Conservation (phyloP, 768 basidiomycete species). For the Kwoniella sp. region DNA sequence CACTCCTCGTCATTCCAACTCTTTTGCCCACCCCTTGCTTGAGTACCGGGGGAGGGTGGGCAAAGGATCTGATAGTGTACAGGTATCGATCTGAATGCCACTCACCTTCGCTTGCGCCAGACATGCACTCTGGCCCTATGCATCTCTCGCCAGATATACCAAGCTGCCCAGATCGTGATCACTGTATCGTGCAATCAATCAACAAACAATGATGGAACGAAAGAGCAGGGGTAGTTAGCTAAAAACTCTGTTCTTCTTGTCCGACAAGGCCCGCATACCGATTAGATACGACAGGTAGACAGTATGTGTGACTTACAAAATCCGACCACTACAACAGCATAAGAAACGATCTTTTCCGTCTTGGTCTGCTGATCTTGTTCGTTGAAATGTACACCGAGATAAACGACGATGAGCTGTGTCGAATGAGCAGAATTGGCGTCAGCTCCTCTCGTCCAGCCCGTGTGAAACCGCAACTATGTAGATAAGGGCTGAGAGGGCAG, state of each 20-base stretch:
- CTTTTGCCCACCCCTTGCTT: too few species aligned
- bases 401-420: conserved; percentile 78
- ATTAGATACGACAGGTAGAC: too few species aligned
- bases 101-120: conserved; percentile 49
- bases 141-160: conserved; percentile 59
- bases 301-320: conserved; percentile 55
- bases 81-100: too few species aligned
- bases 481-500: too few species aligned
- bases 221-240: not conserved
- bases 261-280: too few species aligned
- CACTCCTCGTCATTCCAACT: too few species aligned
- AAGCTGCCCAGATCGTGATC: conserved; percentile 62
- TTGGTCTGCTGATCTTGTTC: conserved; percentile 54
- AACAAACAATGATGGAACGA: not conserved
- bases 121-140: conserved; percentile 46
- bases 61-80: too few species aligned
- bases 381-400: conserved; percentile 67
- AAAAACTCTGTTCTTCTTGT: not conserved
- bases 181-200: conserved; percentile 24
- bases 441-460: not conserved
- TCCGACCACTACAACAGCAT: conserved; percentile 69
- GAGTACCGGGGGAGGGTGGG: too few species aligned
- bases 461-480: too few species aligned
- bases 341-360: conserved; percentile 68
- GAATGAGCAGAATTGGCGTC: not conserved